Evolutionary conservation across 805 yeast genomes (phyloP), one percentile per base, ranked within the genome.

Genomic region (Ogataea thermomethanolica): DNA sequence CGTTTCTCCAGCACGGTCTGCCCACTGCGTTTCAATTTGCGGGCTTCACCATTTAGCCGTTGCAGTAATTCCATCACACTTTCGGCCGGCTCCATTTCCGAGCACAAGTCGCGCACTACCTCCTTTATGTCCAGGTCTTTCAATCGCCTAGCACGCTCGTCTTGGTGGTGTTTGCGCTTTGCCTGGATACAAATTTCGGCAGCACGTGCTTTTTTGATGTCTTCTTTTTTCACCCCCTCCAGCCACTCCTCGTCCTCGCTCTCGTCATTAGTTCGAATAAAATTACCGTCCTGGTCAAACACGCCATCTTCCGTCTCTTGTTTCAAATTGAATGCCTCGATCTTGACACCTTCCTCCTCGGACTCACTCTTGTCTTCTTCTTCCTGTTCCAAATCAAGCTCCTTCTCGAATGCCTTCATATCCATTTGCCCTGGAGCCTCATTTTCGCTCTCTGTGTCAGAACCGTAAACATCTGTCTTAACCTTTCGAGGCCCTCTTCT

Each of bases 221-320:
- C 64, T 5, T 31, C 29, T 20, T 48, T 49, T 5, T 41, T 44
- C 15, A 56, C 38, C 0, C 41, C 50, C 0, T 27, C 29, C 11
- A 59, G 43, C 65, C 65, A 60, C 2, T 45, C 45, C 3, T 64
- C 64, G 3, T 67, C 69, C 11, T 38, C 48, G 17, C 41, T 39
- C 12, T 32, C 35, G 7, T 23, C 31, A 8, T 40, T 25, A 5
- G 62, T 59, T 20, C 71, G 62, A 13, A 78, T 62, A 49, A 66
- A 82, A 49, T 78, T 80, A 1, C 88, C 87, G 28, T 73, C 74
- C 27, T 62, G 67, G 49, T 81, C 88, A 53, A 80, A 79, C 3
- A 58, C 57, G 2, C 89, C 91, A 33, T 73, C 77, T 39, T 71
- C 71, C 30, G 66, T 58, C 50, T 84, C 91, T 13, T 74, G 66